Evolutionary conservation across 208 protist species (phyloP), one percentile per base, ranked within the genome.

Genomic region (Herpetomonas tarakana): DNA sequence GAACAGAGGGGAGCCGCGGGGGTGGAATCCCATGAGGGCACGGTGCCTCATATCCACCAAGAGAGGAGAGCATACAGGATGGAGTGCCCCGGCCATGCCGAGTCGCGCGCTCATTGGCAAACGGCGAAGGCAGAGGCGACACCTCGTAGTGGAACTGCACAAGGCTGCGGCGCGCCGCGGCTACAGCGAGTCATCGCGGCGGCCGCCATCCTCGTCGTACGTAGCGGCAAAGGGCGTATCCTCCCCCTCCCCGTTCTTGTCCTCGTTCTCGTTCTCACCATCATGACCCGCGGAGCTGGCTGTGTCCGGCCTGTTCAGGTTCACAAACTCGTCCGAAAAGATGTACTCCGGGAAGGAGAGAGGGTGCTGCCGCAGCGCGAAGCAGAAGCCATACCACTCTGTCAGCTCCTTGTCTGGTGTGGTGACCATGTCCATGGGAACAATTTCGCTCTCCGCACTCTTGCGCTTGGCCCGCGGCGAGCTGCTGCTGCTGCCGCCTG

Each of bases 351-450:
- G 35, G 16, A 88, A 57, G 12, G 28, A 26, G n/a, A 75, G 53
- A 30, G 79, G 24, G 3, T 54, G 64, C 35, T 74, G 65, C 1
- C 85, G 77, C 47, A 92, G 49, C 1, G 56, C 61, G 26, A 54
- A 25, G 30, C 78, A 85, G 35, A 92, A 86, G 30, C 74, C 75
- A 57, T 81, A 92, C 82, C 85, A 92, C 67, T 92, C 85, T 19
- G 83, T 70, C 41, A 80, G 41, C 27, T 81, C 80, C 54, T 83
- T 76, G 47, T 78, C 74, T 16, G 78, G 52, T 4, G 54, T 11
- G 2, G 69, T 30, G 26, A 79, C 21, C 51, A 86, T 21, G 7
- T 63, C 57, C 11, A 66, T 31, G 18, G 72, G 58, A 14, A 75
- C n/a, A 14, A 35, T 46, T 0, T 61, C 39, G n/a, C 30, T 50